Conservation (phyloP, 352 stramenopile genomes). For the Ophiocytium majus region DNA sequence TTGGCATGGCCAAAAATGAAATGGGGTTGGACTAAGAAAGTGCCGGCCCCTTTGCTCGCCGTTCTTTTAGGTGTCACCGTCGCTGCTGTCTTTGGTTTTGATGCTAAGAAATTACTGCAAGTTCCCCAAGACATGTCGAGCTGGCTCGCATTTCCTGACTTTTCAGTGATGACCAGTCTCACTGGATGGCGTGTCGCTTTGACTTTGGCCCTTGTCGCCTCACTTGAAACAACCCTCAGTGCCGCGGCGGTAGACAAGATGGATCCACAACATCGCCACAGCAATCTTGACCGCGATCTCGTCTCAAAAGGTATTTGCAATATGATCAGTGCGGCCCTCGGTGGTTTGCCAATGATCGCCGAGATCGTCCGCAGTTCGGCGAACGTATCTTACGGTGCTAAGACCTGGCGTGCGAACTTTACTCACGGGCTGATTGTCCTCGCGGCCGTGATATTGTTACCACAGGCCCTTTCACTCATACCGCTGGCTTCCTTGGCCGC, state of each 20-base stretch:
- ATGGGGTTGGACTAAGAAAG: background rate
- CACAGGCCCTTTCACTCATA: background rate
- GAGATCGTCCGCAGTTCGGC: slow-evolving; percentile 1
- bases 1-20: background rate
- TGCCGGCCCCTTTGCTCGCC: background rate
- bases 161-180: background rate
- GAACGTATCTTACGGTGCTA: background rate
- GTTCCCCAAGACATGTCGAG: background rate
- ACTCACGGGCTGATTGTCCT: background rate
- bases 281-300: background rate
- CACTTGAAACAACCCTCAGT: background rate
- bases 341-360: background rate
- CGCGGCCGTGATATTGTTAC: background rate
- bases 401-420: background rate
- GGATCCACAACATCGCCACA: background rate
- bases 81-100: background rate
- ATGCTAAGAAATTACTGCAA: background rate
- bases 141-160: background rate
- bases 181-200: too few species aligned
- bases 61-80: background rate
- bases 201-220: background rate
- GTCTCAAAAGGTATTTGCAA: background rate
- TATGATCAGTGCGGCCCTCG: background rate
- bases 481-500: background rate
- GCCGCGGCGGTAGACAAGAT: background rate